phyloP scores from a whole-genome alignment of 148 eudicot genomes.

The Persicaria maculosa region DNA sequence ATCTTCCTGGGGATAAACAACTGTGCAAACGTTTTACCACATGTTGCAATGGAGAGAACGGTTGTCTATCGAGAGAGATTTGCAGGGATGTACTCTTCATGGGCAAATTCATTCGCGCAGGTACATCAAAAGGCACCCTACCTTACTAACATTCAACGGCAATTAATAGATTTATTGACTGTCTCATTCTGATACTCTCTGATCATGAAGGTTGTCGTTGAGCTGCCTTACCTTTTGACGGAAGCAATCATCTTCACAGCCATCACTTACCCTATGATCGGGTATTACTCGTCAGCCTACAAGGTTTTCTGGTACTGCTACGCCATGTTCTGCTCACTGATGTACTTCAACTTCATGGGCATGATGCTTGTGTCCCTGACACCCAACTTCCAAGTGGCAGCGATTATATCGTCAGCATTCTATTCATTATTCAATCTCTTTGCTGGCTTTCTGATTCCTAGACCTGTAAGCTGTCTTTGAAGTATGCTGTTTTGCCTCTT shows the following conservation, averaged over 20 bases:
- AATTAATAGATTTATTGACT: neutral
- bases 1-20: constrained; percentile 60
- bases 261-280: constrained; percentile 77
- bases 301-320: constrained; percentile 67
- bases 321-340: constrained; percentile 48
- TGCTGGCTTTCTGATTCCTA: constrained; percentile 58
- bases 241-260: constrained; percentile 39
- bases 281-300: constrained; percentile 44
- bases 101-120: constrained; percentile 84
- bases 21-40: constrained; percentile 37
- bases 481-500: neutral
- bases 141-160: neutral
- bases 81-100: constrained; percentile 76
- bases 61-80: constrained; percentile 77
- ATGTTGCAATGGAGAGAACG: constrained; percentile 48
- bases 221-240: constrained; percentile 55
- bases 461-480: constrained; percentile 43
- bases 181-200: neutral
- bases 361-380: constrained; percentile 63
- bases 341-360: constrained; percentile 59
- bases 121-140: constrained; percentile 18
- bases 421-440: constrained; percentile 52
- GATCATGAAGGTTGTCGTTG: constrained; percentile 40
- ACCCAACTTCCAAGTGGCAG: constrained; percentile 50
- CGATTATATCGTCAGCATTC: constrained; percentile 33